Evolutionary conservation across 2,329 filamentous ascomycete species (phyloP).

Genomic region (Teratosphaeria gauchensis): DNA sequence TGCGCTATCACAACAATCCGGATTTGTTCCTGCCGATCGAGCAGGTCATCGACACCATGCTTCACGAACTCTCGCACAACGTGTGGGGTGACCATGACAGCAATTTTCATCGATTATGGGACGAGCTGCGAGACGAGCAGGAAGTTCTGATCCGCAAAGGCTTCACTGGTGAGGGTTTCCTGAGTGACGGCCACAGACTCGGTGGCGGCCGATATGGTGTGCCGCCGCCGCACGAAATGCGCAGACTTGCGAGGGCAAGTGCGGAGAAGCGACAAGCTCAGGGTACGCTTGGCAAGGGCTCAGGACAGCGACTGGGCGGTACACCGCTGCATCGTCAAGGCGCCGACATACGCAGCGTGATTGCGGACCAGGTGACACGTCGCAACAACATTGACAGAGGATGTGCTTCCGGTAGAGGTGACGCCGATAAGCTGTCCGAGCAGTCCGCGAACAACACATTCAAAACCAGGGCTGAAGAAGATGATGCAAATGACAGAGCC

Average conservation of each 20-base stretch:
- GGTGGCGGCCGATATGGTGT: conserved; percentile 44
- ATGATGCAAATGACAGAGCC: conserved; percentile 77
- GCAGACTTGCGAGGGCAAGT: conserved; percentile 57
- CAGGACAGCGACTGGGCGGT: conserved; percentile 66
- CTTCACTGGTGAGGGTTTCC: conserved; percentile 83
- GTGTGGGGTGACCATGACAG: conserved; percentile 73
- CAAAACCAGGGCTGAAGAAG: conserved; percentile 74
- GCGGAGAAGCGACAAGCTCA: conserved; percentile 55
- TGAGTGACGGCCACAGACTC: conserved; percentile 63
- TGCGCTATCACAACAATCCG: conserved; percentile 66
- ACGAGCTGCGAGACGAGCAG: conserved; percentile 79
- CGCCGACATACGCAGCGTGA: conserved; percentile 60
- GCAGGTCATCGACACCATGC: conserved; percentile 76
- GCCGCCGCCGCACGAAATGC: conserved; percentile 61
- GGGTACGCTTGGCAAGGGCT: conserved; percentile 34
- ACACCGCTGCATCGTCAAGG: conserved; percentile 42
- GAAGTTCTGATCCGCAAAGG: conserved; percentile 67
- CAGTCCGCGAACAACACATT: conserved; percentile 66
- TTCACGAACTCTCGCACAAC: conserved; percentile 89
- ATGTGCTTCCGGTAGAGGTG: conserved; percentile 63
- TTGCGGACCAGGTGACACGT: conserved; percentile 58
- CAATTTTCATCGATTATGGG: conserved; percentile 78
- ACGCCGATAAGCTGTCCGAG: conserved; percentile 55
- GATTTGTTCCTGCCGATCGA: conserved; percentile 73
- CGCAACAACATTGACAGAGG: conserved; percentile 59